phyloP scores from a whole-genome alignment of 2,329 filamentous ascomycete genomes.

The Colletotrichum costaricense region DNA sequence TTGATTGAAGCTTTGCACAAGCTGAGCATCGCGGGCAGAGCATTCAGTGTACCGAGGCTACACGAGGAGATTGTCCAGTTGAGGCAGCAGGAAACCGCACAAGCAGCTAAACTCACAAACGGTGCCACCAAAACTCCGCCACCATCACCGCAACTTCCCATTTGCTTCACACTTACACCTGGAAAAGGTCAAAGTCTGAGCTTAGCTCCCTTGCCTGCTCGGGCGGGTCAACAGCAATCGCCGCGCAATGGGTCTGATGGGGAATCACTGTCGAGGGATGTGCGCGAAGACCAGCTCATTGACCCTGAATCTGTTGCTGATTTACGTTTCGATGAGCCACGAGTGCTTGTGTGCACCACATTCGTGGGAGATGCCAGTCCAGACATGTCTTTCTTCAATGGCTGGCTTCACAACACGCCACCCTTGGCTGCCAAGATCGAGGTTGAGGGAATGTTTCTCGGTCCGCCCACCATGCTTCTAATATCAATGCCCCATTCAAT shows the following conservation, averaged over 20 bases:
- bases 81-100: conserved; percentile 57
- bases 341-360: conserved; percentile 74
- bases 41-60: conserved; percentile 67
- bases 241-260: conserved; percentile 39
- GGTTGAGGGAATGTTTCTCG: conserved; percentile 76
- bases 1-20: conserved; percentile 66
- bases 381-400: conserved; percentile 74
- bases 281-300: conserved; percentile 55
- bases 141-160: conserved; percentile 53
- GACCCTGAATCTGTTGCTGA: conserved; percentile 62
- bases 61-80: conserved; percentile 65
- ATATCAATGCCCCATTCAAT: conserved; percentile 74
- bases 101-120: conserved; percentile 57
- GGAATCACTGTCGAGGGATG: conserved; percentile 37
- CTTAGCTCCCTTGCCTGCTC: conserved; percentile 59
- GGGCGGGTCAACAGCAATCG: conserved; percentile 44
- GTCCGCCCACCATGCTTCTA: conserved; percentile 73
- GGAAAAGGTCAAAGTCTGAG: conserved; percentile 64
- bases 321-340: conserved; percentile 70
- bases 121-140: conserved; percentile 52
- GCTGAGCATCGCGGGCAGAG: conserved; percentile 59
- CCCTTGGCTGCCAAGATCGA: conserved; percentile 67
- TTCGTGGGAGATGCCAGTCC: conserved; percentile 74
- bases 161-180: conserved; percentile 67
- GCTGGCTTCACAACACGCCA: conserved; percentile 72